Evolutionary conservation across 306 rosid species (phyloP).

Genomic region (Elaeagnus macrophylla): DNA sequence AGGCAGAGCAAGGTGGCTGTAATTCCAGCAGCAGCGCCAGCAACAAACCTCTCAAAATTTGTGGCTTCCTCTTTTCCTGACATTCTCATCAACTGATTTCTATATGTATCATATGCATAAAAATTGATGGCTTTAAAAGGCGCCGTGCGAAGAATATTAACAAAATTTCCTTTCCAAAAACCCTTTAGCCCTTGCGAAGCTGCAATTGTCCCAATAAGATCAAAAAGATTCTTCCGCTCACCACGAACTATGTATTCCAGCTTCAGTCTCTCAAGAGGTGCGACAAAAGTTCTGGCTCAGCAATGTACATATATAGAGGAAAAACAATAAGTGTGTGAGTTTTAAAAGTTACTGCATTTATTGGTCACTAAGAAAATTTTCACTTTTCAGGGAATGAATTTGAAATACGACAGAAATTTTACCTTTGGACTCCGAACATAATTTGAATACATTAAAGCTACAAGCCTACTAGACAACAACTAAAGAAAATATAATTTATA

Average conservation of each 20-base stretch:
- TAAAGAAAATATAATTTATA: no score
- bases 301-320: not conserved
- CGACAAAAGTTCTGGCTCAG: conserved; percentile 68
- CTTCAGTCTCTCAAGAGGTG: conserved; percentile 95
- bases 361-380: not conserved
- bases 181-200: conserved; percentile 81
- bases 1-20: conserved; percentile 83
- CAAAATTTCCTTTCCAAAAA: conserved; percentile 94
- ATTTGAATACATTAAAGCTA: no score
- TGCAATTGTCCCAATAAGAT: conserved; percentile 63
- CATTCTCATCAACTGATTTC: conserved; percentile 58
- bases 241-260: conserved; percentile 88
- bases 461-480: no score
- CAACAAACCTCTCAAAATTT: conserved; percentile 85
- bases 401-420: no score
- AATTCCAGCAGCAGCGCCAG: conserved; percentile 93
- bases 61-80: conserved; percentile 66
- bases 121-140: conserved; percentile 93
- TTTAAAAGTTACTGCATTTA: not conserved
- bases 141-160: conserved; percentile 86
- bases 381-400: not conserved
- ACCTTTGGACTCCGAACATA: no score
- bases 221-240: conserved; percentile 64
- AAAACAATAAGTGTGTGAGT: not conserved
- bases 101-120: conserved; percentile 77